These are phyloP conservation scores for Echium plantagineum DNA, from an alignment of 257 asterid species.

Conservation along the genomic window DNA sequence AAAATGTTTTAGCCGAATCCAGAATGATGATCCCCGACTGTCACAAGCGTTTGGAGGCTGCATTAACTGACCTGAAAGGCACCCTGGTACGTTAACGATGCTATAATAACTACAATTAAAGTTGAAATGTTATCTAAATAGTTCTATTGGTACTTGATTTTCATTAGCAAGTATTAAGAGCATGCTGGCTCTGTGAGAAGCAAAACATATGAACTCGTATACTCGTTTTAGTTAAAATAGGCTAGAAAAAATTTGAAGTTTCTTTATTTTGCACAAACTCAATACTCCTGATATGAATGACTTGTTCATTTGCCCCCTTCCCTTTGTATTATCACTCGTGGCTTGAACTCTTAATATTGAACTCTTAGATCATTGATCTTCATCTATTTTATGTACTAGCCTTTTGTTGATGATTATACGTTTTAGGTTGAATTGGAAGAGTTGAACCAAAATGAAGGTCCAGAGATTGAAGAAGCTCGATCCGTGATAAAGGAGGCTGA, in stretches of 20 bases:
- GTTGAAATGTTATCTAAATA: background rate
- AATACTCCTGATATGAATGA: too few species aligned
- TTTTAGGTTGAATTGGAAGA: constrained; percentile 69
- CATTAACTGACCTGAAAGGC: constrained; percentile 64
- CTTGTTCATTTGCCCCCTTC: too few species aligned
- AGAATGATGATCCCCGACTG: constrained; percentile 97
- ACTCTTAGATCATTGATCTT: background rate
- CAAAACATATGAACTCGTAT: background rate
- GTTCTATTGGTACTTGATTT: background rate
- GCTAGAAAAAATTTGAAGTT: background rate
- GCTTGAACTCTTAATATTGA: background rate
- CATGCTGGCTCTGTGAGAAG: too few species aligned
- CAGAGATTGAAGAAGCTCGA: constrained; percentile 70
- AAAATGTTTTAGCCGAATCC: constrained; percentile 84
- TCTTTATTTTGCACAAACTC: background rate
- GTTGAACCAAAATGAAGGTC: constrained; percentile 44
- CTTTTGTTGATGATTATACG: background rate
- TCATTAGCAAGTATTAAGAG: background rate
- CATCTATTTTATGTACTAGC: background rate
- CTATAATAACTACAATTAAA: background rate
- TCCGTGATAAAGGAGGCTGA: constrained; percentile 43
- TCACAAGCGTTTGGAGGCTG: constrained; percentile 71
- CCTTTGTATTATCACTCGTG: too few species aligned
- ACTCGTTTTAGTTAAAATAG: too few species aligned
- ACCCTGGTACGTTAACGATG: constrained; percentile 37